These are phyloP conservation scores for Phytophthora cactorum DNA, from an alignment of 352 stramenopile species.

Conservation along the genomic window DNA sequence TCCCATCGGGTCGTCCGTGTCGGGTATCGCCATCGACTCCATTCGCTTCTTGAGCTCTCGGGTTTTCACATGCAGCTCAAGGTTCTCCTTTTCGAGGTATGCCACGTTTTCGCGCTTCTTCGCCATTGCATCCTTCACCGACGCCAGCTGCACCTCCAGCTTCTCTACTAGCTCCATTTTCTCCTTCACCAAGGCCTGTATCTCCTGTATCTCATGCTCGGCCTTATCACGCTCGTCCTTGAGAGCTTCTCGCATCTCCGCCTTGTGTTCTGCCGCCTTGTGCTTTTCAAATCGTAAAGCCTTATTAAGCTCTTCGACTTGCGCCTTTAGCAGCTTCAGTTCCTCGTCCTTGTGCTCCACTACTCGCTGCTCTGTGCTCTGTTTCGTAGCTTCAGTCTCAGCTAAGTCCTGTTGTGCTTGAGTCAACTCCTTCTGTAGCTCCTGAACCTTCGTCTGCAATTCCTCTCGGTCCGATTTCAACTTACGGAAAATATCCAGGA, in stretches of 20 bases:
- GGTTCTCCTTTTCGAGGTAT: constrained; percentile 74
- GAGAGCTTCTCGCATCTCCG: constrained; percentile 44
- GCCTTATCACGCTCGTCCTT: constrained; percentile 55
- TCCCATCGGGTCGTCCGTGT: constrained; percentile 19
- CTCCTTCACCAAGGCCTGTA: constrained; percentile 55
- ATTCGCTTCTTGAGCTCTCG: constrained; percentile 63
- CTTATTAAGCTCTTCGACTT: constrained; percentile 51
- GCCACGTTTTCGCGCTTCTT: constrained; percentile 50
- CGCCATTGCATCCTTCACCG: constrained; percentile 34
- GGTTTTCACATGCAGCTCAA: constrained; percentile 68
- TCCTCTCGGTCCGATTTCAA: constrained; percentile 65
- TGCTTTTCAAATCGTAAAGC: constrained; percentile 45
- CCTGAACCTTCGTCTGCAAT: constrained; percentile 53
- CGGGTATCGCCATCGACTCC: constrained; percentile 20
- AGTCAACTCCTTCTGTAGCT: constrained; percentile 40
- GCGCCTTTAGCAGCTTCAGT: constrained; percentile 40
- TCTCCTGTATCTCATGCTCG: constrained; percentile 55
- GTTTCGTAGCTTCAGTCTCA: constrained; percentile 7
- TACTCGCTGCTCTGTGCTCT: constrained; percentile 32
- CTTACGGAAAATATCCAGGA: constrained; percentile 70
- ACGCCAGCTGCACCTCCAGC: constrained; percentile 42
- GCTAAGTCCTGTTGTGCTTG: constrained; percentile 26
- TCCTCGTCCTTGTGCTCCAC: constrained; percentile 55
- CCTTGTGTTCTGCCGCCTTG: constrained; percentile 23
- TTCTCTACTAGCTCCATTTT: constrained; percentile 51